Base-by-base conservation (phyloP, 495 filamentous ascomycete genomes). In the Hypoxylon trugodes region DNA sequence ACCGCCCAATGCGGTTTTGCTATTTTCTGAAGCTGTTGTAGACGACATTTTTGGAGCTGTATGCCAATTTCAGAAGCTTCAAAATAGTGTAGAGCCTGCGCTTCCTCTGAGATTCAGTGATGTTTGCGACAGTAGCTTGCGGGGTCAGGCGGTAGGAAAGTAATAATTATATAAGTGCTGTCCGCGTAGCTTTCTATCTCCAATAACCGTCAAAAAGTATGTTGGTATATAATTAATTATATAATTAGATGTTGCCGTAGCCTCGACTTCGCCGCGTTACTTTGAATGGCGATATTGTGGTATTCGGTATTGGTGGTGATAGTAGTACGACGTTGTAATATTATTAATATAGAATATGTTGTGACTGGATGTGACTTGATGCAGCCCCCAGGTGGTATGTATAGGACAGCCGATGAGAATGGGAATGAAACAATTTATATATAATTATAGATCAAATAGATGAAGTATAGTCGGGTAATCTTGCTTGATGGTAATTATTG, bases 11-110 rank as follows among this genome's bases (percentile, higher is more conserved):
- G 49, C 25, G 35, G 61, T 15, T n/a, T 30, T 56, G 57, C 50
- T 64, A 35, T 55, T 28, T 19, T 40, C 54, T 16, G 55, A 60
- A 47, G 49, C 38, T 21, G 61, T 16, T 13, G 41, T 36, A 15
- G 54, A 65, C 18, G 67, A 22, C 70, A 72, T 72, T 30, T 54
- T 63, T 12, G 3, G 6, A 16, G 1, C 25, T 26, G n/a, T 5
- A 15, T 7, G 26, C 33, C 2, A 26, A 24, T 9, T 15, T 42
- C 10, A 13, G 24, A 15, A 7, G 6, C 12, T 30, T 13, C 13
- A 35, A 35, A 18, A 19, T 35, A 35, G 24, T 33, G 22, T 16
- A 5, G 6, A 6, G 22, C 6, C 6, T 18, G 10, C 10, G 28
- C 49, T 7, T 7, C 41, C 24, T 46, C 32, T 30, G 13, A 38